Percentiles rank a stretch among this genome's conserved stretches.
Conservation (phyloP, 1,139 yeast species). For the Sugiyamaella grinbergsii region DNA sequence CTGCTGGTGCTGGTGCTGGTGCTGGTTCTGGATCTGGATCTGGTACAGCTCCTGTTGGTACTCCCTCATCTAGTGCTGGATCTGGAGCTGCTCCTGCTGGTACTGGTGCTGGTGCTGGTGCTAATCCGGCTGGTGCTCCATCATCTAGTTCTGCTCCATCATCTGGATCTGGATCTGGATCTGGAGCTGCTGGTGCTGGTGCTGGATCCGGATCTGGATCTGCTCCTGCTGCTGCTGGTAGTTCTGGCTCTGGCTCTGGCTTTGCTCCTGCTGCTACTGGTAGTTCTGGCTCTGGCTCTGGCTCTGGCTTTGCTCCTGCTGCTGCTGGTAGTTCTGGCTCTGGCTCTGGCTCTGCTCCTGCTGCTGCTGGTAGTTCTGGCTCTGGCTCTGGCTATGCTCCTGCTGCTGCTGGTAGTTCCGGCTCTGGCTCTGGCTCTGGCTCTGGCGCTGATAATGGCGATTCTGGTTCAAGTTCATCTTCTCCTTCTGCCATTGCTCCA, state of each 20-base stretch:
- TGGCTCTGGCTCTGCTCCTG: background rate
- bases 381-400: slow-evolving; percentile 1
- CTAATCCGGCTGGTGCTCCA: background rate
- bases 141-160: no score
- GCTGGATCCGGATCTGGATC: slow-evolving; percentile 7
- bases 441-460: background rate
- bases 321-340: background rate
- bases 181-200: slow-evolving; percentile 4
- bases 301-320: background rate
- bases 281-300: background rate
- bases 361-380: background rate
- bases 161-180: slow-evolving; percentile 9
- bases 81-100: background rate
- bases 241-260: slow-evolving; percentile 3
- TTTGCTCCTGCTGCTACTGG: background rate
- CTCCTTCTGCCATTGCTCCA: slow-evolving; percentile 1
- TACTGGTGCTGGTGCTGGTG: slow-evolving; percentile 1
- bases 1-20: background rate
- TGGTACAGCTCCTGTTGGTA: background rate
- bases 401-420: slow-evolving; percentile 1
- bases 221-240: background rate
- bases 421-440: slow-evolving; percentile 4
- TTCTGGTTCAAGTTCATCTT: background rate
- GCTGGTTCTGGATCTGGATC: background rate
- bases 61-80: background rate